phyloP scores from a whole-genome alignment of 176 grass and related monocot genomes.

The Echinochloa phyllopogon region DNA sequence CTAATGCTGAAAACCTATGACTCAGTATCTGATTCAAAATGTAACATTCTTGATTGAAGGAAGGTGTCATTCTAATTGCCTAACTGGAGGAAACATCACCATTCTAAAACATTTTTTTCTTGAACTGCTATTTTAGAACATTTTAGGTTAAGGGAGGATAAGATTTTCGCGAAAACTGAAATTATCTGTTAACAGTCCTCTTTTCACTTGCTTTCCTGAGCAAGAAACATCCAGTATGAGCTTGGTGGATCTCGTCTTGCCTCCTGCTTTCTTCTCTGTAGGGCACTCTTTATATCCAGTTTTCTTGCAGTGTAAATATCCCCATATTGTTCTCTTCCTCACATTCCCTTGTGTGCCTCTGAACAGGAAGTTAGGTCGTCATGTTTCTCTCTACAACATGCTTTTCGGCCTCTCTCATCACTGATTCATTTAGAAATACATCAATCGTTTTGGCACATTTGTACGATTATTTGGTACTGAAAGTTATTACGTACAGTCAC shows the following conservation, averaged over 20 bases:
- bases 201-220: conserved; percentile 4
- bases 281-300: not conserved
- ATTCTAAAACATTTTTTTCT: not conserved
- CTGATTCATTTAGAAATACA: conserved; percentile 7
- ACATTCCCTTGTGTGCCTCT: not conserved
- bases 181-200: not conserved
- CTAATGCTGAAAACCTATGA: not conserved
- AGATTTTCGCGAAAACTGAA: not conserved
- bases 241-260: not conserved
- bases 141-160: not conserved
- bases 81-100: not conserved
- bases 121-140: not conserved
- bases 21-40: not conserved
- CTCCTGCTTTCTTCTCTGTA: conserved; percentile 15
- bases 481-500: not conserved
- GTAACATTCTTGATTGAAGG: not conserved
- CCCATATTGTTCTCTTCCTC: not conserved
- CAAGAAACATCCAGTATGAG: not conserved
- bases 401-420: not conserved
- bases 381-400: conserved; percentile 12
- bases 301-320: not conserved
- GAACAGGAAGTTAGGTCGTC: not conserved
- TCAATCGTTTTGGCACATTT: conserved; percentile 10
- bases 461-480: not conserved
- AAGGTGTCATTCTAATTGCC: not conserved